phyloP scores from a whole-genome alignment of 2,329 filamentous ascomycete genomes.

The Diaporthe longicolla region DNA sequence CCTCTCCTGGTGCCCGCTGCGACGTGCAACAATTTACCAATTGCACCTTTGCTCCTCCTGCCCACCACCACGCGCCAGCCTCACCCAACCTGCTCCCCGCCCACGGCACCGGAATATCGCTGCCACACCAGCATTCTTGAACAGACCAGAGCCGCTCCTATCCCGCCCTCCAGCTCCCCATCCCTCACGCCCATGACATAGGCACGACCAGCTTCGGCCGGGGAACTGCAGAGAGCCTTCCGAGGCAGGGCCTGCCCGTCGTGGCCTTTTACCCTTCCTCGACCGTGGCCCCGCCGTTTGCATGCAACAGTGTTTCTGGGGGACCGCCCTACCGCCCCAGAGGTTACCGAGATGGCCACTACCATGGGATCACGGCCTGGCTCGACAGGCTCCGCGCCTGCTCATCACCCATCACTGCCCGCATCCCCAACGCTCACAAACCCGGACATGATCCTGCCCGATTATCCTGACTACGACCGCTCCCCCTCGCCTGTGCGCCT shows the following conservation, averaged over 20 bases:
- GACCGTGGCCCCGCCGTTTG: constrained; percentile 11
- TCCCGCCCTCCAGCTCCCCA: neutral
- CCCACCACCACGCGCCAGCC: neutral
- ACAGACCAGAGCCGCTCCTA: neutral
- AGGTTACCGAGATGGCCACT: constrained; percentile 41
- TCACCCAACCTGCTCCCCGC: neutral
- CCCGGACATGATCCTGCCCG: constrained; percentile 93
- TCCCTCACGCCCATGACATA: constrained; percentile 14
- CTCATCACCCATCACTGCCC: constrained; percentile 65
- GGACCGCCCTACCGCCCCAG: constrained; percentile 20
- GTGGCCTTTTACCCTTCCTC: constrained; percentile 21
- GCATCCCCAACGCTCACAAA: constrained; percentile 91
- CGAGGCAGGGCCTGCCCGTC: constrained; percentile 36
- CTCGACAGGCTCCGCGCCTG: constrained; percentile 49
- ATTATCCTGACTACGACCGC: constrained; percentile 80
- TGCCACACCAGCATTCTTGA: constrained; percentile 6
- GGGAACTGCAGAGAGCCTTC: constrained; percentile 32
- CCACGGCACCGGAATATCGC: neutral
- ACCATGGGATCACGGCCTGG: constrained; percentile 49
- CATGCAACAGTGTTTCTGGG: constrained; percentile 14
- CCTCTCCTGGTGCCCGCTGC: constrained; percentile 16
- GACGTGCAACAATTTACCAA: neutral
- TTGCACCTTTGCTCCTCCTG: neutral
- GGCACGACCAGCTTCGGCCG: constrained; percentile 21
- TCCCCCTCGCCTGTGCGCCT: constrained; percentile 63